Evolutionary conservation across 495 filamentous ascomycete species (phyloP), one percentile per base, ranked within the genome.

Genomic region (Rhypophila decipiens): DNA sequence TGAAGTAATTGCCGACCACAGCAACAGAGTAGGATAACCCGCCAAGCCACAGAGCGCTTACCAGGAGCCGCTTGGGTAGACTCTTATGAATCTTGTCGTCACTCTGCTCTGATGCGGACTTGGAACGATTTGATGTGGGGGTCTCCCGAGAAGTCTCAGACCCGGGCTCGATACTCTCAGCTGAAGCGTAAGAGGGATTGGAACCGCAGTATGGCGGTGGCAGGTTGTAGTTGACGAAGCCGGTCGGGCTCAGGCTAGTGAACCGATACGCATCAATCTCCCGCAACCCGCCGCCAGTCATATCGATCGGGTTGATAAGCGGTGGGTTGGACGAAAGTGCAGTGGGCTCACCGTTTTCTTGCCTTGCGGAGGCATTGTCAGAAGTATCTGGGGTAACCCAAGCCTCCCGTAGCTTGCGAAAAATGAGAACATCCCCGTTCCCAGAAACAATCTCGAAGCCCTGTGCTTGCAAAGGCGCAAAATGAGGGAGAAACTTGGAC

Each of bases 391-490:
- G 27, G 1, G 46, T 10, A 19, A 22, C n/a, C 15, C 42, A 43
- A 22, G 51, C 44, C 9, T 66, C 66, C 12, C 68, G 60, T 11
- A 74, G 63, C 55, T 87, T 84, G 47, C 78, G 78, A 55, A 90
- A 88, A 0, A 93, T 77, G 15, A 90, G 72, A 7, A 90, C 72
- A 57, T 90, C 78, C 4, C 75, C 78, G 46, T 76, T 73, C 5
- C 84, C 85, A 3, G 82, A 82, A 9, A 84, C 77, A 46, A 90
- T 85, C 43, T 86, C 84, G 51, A 84, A 90, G 2, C 87, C 87
- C 34, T 84, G 72, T 10, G 71, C 62, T 52, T 83, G 72, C 50
- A 93, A 75, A 13, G 72, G 64, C 2, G 68, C 69, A 39, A 90
- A 81, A 46, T 87, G 75, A 0, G 85, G 77, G 27, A 89, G 69